Evolutionary conservation across 768 basidiomycete species (phyloP).

Genomic region (Krasilnikovozyma curviuscula): DNA sequence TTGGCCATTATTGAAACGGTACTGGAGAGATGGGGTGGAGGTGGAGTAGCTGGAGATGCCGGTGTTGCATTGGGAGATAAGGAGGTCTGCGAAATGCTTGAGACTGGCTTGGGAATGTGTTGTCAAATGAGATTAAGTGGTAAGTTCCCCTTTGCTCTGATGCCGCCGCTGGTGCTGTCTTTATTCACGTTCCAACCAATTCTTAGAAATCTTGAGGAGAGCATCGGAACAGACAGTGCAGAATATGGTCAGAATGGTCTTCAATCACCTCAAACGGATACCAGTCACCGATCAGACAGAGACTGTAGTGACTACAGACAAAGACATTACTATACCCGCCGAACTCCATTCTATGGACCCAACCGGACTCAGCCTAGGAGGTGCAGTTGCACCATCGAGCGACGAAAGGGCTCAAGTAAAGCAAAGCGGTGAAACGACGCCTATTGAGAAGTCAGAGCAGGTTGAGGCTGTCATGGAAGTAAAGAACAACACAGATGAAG

Average conservation of each 20-base stretch:
- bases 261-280: conserved; percentile 38
- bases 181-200: background rate
- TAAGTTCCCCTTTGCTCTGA: conserved; percentile 29
- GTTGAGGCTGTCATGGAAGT: background rate
- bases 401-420: background rate
- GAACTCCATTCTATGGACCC: background rate
- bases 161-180: background rate
- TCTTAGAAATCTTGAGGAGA: conserved; percentile 59
- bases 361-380: background rate
- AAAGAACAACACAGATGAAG: background rate
- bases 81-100: conserved; percentile 93
- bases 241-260: conserved; percentile 60
- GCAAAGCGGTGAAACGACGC: background rate
- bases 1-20: conserved; percentile 74
- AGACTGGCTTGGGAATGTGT: conserved; percentile 88
- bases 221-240: conserved; percentile 83
- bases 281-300: background rate
- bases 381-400: no score
- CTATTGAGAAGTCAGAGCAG: no score
- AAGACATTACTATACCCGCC: background rate
- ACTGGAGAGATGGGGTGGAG: conserved; percentile 32
- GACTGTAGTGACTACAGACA: background rate
- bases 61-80: conserved; percentile 66
- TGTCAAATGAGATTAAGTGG: conserved; percentile 94
- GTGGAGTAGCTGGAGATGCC: conserved; percentile 32